Base-by-base conservation (phyloP, 192 early-diverging fungal genomes). In the Gaertneriomyces semiglobifer region DNA sequence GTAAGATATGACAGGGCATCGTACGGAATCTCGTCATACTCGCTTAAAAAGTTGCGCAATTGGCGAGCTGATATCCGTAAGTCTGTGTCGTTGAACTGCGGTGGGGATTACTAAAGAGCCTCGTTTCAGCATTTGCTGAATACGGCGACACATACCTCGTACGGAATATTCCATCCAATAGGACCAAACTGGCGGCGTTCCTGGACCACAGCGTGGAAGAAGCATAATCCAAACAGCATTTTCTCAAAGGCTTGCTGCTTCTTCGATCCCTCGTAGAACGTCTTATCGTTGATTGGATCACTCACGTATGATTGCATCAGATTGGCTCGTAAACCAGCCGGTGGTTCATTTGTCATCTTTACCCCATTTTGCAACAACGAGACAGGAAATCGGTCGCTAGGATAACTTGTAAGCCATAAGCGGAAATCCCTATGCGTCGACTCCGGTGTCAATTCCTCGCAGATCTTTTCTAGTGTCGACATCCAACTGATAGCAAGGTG, bases 91-190 rank as follows among this genome's bases (percentile, higher is more conserved):
- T 83, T 85, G 65, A 85, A 85, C 63, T 57, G 33, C 12, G 16
- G 4, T 3, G 4, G 18, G 6, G n/a, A 6, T 20, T 5, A 20
- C 20, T 5, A 52, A 50, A 52, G 3, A 52, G n/a, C 50, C n/a
- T 5, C n/a, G 50, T 4, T 5, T 20, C 6, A n/a, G 6, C n/a
- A 5, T 5, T 20, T 4, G n/a, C 4, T 52, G 6, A 20, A 52
- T n/a, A 4, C 25, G 25, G 20, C 20, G 50, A 52, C 12, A 38
- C 55, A 38, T 33, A 57, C 55, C 38, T 85, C 84, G 58, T 85
- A 85, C 20, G 84, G 81, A 69, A 85, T 85, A 60, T 85, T 85
- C 84, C 84, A 85, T 7, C 84, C 84, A 71, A 85, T 85, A 11
- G 84, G 82, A 9, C 84, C 84, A 74, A 84, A 85, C 58, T 81